Conservation (phyloP, 1,284 basidiomycete genomes). For the Microbotryum lychnidis-dioicae region DNA sequence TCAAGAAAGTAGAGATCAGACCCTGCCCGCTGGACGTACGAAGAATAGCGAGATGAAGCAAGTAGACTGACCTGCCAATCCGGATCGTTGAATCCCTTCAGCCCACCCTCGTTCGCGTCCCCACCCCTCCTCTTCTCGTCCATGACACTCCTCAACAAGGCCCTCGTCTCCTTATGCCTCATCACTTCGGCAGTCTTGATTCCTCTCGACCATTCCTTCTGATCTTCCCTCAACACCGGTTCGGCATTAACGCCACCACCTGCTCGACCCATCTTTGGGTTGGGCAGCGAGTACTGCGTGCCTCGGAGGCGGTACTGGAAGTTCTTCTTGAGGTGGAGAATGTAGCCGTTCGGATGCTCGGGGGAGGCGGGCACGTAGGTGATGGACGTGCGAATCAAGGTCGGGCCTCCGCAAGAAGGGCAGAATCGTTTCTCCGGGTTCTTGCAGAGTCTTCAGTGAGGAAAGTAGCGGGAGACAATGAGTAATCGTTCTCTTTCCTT, state of each 20-base stretch:
- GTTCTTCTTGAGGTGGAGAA: conserved; percentile 80
- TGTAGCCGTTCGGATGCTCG: conserved; percentile 52
- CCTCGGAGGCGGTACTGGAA: conserved; percentile 91
- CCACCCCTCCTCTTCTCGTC: conserved; percentile 46
- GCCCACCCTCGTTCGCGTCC: conserved; percentile 37
- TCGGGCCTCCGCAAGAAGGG: conserved; percentile 80
- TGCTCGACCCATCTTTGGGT: conserved; percentile 74
- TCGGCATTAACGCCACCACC: conserved; percentile 40
- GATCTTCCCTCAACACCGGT: conserved; percentile 81
- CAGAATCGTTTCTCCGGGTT: conserved; percentile 93
- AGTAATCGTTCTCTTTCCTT: neutral
- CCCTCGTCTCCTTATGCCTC: conserved; percentile 67
- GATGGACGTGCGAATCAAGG: conserved; percentile 83
- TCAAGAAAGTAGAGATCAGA: neutral
- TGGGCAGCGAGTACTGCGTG: conserved; percentile 86
- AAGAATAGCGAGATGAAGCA: neutral
- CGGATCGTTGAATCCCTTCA: conserved; percentile 87
- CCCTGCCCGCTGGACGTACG: neutral
- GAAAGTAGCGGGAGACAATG: neutral
- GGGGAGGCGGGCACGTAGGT: conserved; percentile 50
- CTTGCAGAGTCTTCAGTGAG: conserved; percentile 73
- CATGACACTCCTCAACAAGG: conserved; percentile 52
- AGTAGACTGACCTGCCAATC: conserved; percentile 47
- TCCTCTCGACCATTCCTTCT: conserved; percentile 73
- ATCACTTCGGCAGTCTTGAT: conserved; percentile 64